Percentiles rank a stretch among this genome's conserved stretches.
These are phyloP conservation scores for Oryza meyeriana DNA, from an alignment of 176 grass and related monocot genomes.

Conservation along the genomic window DNA sequence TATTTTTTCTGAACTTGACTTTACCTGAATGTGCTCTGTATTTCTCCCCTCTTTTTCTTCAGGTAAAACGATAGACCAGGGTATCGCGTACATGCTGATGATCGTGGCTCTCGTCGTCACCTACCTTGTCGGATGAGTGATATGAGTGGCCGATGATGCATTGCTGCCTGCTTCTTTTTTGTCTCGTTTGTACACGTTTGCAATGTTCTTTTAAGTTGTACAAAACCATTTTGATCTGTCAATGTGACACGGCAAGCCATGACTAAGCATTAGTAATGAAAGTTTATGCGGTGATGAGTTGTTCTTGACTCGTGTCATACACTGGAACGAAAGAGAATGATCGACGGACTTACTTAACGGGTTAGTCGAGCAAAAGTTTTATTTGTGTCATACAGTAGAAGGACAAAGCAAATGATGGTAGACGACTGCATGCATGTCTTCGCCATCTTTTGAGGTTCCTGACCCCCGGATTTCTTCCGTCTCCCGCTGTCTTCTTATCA, in stretches of 20 bases:
- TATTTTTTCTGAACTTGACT: background rate
- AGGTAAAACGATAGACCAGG: background rate
- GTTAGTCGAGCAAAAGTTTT: background rate
- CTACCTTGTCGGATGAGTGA: background rate
- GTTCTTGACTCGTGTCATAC: background rate
- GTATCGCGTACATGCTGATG: background rate
- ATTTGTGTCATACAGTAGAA: no score
- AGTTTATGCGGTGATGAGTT: background rate
- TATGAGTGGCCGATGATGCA: background rate
- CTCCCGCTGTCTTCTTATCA: no score
- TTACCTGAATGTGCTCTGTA: background rate
- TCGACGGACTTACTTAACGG: background rate
- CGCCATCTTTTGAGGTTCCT: no score
- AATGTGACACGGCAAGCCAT: background rate
- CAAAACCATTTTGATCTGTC: background rate
- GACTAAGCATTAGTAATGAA: background rate
- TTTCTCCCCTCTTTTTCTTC: background rate
- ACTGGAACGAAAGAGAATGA: background rate
- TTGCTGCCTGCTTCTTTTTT: background rate
- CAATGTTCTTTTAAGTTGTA: background rate
- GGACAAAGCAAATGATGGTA: no score
- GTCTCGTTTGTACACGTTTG: background rate
- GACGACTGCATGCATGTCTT: no score
- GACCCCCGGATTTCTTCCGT: no score
- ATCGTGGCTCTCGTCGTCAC: background rate